Base-by-base conservation (phyloP, 305 asterid genomes). In the Fraxinus sp. region DNA sequence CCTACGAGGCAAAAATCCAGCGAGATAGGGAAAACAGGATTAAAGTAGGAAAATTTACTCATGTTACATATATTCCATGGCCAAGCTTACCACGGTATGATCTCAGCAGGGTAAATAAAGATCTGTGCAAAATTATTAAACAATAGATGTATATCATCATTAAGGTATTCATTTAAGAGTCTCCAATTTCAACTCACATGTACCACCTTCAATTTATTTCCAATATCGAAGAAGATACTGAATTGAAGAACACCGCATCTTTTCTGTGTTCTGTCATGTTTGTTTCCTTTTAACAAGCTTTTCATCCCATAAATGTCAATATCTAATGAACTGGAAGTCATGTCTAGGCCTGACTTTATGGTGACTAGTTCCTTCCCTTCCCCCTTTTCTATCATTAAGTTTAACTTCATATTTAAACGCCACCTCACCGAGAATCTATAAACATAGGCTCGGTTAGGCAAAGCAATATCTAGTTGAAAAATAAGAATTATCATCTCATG, bases 1-100 rank as follows among this genome's bases (percentile, higher is more conserved):
- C 93, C 99, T 96, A 84, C 70, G 85, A 79, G 33, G 77, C 49
- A 83, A 84, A 39, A 80, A 24, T 71, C 82, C 75, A 85, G 76
- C 55, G 66, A 82, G 72, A 32, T 64, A 82, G 72, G 33, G 33
- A 79, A 82, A 84, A 22, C 24, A 76, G 41, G 49, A 70, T 49
- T 26, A 75, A 26, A 77, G 49, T 77, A 75, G 57, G 37, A 16
- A 33, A 1, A 72, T 30, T 82, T 57, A 77, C 26, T 43, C 77
- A 30, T 49, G 70, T 64, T 43, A 79, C 79, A 76, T 10, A 49
- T 55, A 55, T 76, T 75, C 76, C 35, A 77, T 82, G 79, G 74
- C 57, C 74, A 81, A 83, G 75, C 77, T 72, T 78, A 35, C 41
- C 8, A 49, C 46, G 72, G 59, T 77, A 52, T 83, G 70, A 59